Base-by-base conservation (phyloP, 441 rosid species). In the Aleurites moluccanus region DNA sequence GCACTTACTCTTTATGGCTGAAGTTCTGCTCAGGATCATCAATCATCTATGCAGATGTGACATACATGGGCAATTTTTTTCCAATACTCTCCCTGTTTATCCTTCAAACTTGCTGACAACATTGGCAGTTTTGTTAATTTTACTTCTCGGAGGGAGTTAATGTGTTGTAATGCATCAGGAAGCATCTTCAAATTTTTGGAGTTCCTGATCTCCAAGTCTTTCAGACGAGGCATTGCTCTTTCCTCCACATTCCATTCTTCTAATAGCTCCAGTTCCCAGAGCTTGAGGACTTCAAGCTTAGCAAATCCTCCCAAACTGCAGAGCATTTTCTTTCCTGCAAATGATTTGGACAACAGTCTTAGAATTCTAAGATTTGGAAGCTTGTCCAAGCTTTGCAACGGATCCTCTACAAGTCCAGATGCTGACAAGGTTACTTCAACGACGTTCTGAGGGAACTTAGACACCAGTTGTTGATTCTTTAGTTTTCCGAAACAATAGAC, bases 171-270 rank as follows among this genome's bases (percentile, higher is more conserved):
- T 50, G 38, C 76, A 11, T 50, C 70, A n/a, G 70, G 70, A 63
- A 73, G 50, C 61, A 63, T 63, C 38, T 49, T 50, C 20, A 73
- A 35, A n/a, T 63, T 63, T 6, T 16, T 33, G 27, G 70, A 73
- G 6, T 16, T 10, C 64, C 57, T 44, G 4, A 73, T 64, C 52
- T 62, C 61, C 75, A 73, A 73, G 30, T 33, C 28, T 63, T 6
- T 73, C 49, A 62, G 27, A 8, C 10, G 1, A 6, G 33, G 49
- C 20, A 62, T 0, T 20, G 75, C 27, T 28, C 61, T 59, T 59
- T 72, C 68, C 68, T 62, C 60, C 27, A 73, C n/a, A 20, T 28
- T 15, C 61, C 69, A 73, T 21, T 27, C 61, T 16, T 73, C 69
- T 6, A 63, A 11, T 6, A 10, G 3, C 60, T 47, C 35, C 14